Evolutionary conservation across 1,284 basidiomycete species (phyloP).

Genomic region (Veloboletus limbatus): DNA sequence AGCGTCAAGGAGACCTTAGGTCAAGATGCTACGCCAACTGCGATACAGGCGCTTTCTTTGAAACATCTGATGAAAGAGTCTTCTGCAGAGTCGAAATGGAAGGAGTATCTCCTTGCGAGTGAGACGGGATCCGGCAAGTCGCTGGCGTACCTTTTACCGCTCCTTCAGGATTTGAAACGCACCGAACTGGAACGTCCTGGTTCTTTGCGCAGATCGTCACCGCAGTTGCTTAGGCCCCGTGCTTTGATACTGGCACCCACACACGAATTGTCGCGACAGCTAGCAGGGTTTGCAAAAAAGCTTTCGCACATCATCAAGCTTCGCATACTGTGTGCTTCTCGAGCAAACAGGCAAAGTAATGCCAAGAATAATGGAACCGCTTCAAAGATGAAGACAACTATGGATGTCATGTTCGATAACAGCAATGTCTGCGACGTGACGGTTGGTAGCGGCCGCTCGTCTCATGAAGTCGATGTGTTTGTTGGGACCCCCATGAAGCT

Average conservation of each 20-base stretch:
- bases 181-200: slow-evolving; percentile 39
- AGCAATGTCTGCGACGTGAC: slow-evolving; percentile 14
- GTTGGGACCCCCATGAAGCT: slow-evolving; percentile 77
- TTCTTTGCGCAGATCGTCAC: slow-evolving; percentile 8
- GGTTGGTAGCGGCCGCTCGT: slow-evolving; percentile 13
- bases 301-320: slow-evolving; percentile 76
- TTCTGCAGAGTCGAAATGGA: slow-evolving; percentile 34
- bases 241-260: slow-evolving; percentile 83
- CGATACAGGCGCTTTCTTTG: slow-evolving; percentile 72
- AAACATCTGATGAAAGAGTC: slow-evolving; percentile 50
- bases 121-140: slow-evolving; percentile 92
- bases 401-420: slow-evolving; percentile 21
- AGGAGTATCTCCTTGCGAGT: slow-evolving; percentile 71
- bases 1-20: slow-evolving; percentile 59
- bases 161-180: slow-evolving; percentile 74
- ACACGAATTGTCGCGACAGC: slow-evolving; percentile 82
- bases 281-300: slow-evolving; percentile 69
- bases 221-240: slow-evolving; percentile 53
- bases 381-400: slow-evolving; percentile 46
- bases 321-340: slow-evolving; percentile 68
- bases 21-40: slow-evolving; percentile 54
- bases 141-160: slow-evolving; percentile 82
- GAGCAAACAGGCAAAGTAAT: slow-evolving; percentile 48
- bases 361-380: slow-evolving; percentile 40
- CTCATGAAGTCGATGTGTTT: slow-evolving; percentile 63